phyloP scores from a whole-genome alignment of 2,329 filamentous ascomycete genomes.

The Elsinoe perseae region DNA sequence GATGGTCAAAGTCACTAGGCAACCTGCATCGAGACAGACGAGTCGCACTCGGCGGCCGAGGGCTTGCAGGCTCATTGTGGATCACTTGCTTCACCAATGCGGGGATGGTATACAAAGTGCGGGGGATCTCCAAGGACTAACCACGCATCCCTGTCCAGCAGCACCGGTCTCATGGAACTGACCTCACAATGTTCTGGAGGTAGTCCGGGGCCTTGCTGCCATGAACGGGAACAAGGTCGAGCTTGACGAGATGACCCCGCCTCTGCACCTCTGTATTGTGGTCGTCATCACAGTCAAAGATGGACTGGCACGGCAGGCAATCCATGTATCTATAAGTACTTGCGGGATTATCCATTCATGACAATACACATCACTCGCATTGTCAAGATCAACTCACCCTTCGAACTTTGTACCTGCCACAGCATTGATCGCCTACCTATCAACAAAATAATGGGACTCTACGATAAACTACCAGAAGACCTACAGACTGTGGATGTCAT shows the following conservation, averaged over 20 bases:
- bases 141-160: background rate
- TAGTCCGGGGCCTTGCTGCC: background rate
- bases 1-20: background rate
- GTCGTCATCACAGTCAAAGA: background rate
- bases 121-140: background rate
- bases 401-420: too few species aligned
- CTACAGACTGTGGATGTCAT: slow-evolving; percentile 45
- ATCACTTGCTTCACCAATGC: background rate
- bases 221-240: background rate
- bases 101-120: background rate
- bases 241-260: background rate
- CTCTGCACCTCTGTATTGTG: background rate
- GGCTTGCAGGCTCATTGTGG: background rate
- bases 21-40: background rate
- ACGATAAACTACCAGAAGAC: slow-evolving; percentile 32
- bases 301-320: background rate
- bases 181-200: background rate
- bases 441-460: slow-evolving; percentile 22
- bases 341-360: background rate
- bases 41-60: background rate
- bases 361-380: too few species aligned
- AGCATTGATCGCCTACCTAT: too few species aligned
- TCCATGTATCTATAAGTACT: background rate
- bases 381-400: too few species aligned
- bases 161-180: background rate